Base-by-base conservation (phyloP, 345 rosid genomes). In the Anacardium occidentale region DNA sequence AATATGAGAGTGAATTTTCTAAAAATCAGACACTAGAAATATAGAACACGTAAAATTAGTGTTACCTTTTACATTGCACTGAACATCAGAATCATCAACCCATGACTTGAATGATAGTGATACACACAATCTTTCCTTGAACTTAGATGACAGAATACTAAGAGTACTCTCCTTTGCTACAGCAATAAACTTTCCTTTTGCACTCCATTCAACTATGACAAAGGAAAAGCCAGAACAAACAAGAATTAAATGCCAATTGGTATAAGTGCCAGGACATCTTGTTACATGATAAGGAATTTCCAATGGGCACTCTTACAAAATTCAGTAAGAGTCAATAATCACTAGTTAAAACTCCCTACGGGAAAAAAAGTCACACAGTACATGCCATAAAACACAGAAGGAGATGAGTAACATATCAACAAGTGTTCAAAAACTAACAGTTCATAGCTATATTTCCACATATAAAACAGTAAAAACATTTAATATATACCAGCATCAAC, bases 401-500 rank as follows among this genome's bases (percentile, higher is more conserved):
- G 65, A 26, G 44, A 70, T 26, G 26, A 26, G 56, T 25, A 59
- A 45, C 64, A 45, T 58, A 37, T 40, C 53, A 44, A 9, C 14
- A 3, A 69, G 20, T 25, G 26, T 57, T 44, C 73, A 18, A 70
- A 58, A 70, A 45, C 45, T 5, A 70, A 70, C 10, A 15, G 42
- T 17, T 20, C 21, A 70, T 20, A 45, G 45, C n/a, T 25, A 58
- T 9, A 60, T 57, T 45, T 47, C 52, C 65, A 29, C 42, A 61
- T 50, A 59, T 69, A 66, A 20, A 60, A 55, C 5, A 64, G 61
- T 51, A 56, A 29, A 50, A 76, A 44, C 47, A 0, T 61, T 75
- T 25, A 53, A 70, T 66, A 64, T 72, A 66, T 82, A 95, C 99
- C 97, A 0, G 98, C 98, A 78, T 95, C 96, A 65, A 95, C 91